A percentile compares a stretch with the other conserved stretches of the same genome.
phyloP scores from a whole-genome alignment of 495 filamentous ascomycete genomes.

The Lineolata rhizophorae region DNA sequence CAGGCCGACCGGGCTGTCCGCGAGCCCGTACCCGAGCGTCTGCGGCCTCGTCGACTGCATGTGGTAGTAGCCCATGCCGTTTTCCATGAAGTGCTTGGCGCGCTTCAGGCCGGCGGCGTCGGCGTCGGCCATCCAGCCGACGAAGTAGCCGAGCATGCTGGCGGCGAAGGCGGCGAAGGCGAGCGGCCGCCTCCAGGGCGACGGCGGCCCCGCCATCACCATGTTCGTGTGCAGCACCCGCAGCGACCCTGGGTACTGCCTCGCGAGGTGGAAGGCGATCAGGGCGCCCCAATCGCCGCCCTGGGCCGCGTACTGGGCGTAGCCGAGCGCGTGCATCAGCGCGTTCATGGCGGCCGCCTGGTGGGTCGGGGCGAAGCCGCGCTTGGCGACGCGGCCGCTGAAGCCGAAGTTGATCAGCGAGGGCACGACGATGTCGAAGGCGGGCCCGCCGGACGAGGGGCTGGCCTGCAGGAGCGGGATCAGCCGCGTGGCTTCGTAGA shows the following conservation, averaged over 20 bases:
- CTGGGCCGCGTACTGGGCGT: slow-evolving; percentile 42
- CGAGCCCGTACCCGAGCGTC: slow-evolving; percentile 26
- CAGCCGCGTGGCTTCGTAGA: slow-evolving; percentile 42
- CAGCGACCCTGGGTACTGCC: slow-evolving; percentile 31
- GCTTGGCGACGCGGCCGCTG: slow-evolving; percentile 28
- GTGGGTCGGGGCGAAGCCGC: slow-evolving; percentile 32
- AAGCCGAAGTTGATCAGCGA: slow-evolving; percentile 58
- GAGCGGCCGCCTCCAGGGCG: slow-evolving; percentile 18
- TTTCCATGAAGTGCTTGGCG: slow-evolving; percentile 15
- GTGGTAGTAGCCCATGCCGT: slow-evolving; percentile 22
- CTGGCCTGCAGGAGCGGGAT: slow-evolving; percentile 28
- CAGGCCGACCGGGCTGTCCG: slow-evolving; percentile 28
- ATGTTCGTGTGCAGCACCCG: slow-evolving; percentile 45
- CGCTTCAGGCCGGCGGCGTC: slow-evolving; percentile 21
- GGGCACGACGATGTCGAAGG: slow-evolving; percentile 48
- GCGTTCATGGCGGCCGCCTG: slow-evolving; percentile 39
- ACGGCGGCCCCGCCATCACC: slow-evolving; percentile 20
- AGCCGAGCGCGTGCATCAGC: slow-evolving; percentile 47
- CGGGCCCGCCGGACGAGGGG: slow-evolving; percentile 18
- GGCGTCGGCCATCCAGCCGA: no score
- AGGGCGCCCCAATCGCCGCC: slow-evolving; percentile 48
- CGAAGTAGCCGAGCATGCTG: slow-evolving; percentile 20
- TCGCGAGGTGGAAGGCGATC: slow-evolving; percentile 34
- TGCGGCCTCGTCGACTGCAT: slow-evolving; percentile 28
- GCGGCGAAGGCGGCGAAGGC: slow-evolving; percentile 21